These are phyloP conservation scores for Solanum ahanhuiri DNA, from an alignment of 257 asterid genomes.

Conservation along the genomic window DNA sequence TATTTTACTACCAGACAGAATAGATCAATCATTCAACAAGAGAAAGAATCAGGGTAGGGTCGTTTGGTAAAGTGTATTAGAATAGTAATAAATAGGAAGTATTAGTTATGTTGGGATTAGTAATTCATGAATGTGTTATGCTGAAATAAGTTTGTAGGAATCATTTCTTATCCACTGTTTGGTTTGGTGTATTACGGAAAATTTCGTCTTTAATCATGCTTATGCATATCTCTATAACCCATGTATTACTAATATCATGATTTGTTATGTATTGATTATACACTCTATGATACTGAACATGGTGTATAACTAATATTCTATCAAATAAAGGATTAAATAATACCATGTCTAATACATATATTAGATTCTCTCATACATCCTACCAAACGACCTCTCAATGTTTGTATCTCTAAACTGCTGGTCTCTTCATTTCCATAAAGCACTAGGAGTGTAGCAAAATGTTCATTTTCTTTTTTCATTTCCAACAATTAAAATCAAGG, in stretches of 20 bases:
- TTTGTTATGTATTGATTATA: not conserved
- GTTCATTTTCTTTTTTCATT: not conserved
- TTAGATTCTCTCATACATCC: too few species aligned
- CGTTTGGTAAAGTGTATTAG: too few species aligned
- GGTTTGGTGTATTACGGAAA: fast-evolving
- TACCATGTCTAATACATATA: too few species aligned
- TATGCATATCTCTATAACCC: not conserved
- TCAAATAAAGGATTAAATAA: not conserved
- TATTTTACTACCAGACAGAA: not conserved
- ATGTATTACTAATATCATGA: not conserved
- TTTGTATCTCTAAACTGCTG: too few species aligned
- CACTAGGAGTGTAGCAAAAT: not conserved
- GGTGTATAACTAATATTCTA: not conserved
- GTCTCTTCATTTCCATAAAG: too few species aligned
- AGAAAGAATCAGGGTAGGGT: not conserved
- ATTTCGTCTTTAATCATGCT: not conserved
- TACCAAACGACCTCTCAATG: too few species aligned
- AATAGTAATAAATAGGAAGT: not conserved
- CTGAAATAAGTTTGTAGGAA: too few species aligned
- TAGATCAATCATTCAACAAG: not conserved
- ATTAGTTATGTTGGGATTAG: not conserved
- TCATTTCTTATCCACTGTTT: not conserved
- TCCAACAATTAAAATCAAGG: not conserved
- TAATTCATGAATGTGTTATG: too few species aligned
- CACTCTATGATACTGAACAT: not conserved